Evolutionary conservation across 257 asterid genomes (phyloP), one percentile per base, ranked within the genome.

Genomic region (Perilla frutescens): DNA sequence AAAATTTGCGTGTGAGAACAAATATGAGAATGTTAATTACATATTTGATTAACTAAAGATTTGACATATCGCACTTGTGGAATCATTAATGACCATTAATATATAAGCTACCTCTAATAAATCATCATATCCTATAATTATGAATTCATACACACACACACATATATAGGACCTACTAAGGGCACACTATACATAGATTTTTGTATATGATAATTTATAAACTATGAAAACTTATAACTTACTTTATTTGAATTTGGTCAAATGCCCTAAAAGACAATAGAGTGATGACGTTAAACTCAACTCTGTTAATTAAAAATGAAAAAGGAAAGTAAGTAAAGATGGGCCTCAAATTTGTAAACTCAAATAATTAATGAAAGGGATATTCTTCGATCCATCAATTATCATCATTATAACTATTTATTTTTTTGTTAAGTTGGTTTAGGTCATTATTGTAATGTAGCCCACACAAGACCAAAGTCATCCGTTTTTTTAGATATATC

Each of bases 201-300:
- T 15, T 51, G 5, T n/a, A 15, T n/a, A 5, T 15, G 6, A 37
- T 32, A 31, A 4, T 12, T 6, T 7, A n/a, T 37, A 60, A 6
- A 60, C 26, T 13, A 39, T 36, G 32, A 61, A 37, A 61, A 6
- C 8, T 61, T 13, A 34, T 13, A 6, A 2, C 11, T 34, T 60
- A 15, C 8, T 20, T 41, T 15, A 43, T 41, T 3, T 7, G 14
- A 41, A 15, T 43, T 15, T 15, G 4, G 54, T 36, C 66, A 37
- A 61, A 13, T n/a, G 7, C 49, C 34, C 34, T 39, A 62, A 41
- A 41, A 14, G 50, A 15, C 53, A n/a, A 41, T 40, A 37, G 66
- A 39, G 68, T 4, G 53, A 43, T 62, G 68, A 40, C 68, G 39
- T 62, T 62, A 41, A 14, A 41, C 14, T 62, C 53, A 53, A 15